phyloP scores from a whole-genome alignment of 2,329 filamentous ascomycete genomes.

The Cladophialophora carrionii region DNA sequence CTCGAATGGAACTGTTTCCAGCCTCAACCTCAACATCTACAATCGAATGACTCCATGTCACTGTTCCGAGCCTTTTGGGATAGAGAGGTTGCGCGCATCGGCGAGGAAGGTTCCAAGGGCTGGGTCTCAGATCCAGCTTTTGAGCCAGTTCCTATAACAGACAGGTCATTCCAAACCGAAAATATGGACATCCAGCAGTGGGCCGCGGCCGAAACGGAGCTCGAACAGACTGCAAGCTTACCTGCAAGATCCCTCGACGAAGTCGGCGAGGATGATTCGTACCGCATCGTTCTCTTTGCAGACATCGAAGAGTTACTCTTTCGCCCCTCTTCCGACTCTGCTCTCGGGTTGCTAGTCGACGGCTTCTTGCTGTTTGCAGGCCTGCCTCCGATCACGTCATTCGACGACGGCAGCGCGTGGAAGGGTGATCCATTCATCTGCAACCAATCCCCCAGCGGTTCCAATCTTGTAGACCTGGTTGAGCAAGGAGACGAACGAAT shows the following conservation, averaged over 20 bases:
- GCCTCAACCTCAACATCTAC: conserved; percentile 45
- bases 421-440: conserved; percentile 61
- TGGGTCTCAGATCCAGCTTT: conserved; percentile 57
- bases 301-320: conserved; percentile 70
- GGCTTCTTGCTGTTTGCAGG: conserved; percentile 71
- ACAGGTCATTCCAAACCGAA: conserved; percentile 44
- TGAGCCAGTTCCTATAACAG: conserved; percentile 18
- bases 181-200: conserved; percentile 27
- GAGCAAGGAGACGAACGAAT: not conserved
- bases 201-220: conserved; percentile 35
- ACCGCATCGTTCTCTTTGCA: conserved; percentile 75
- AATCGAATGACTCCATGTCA: conserved; percentile 34
- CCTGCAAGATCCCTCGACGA: conserved; percentile 78
- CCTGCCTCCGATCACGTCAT: conserved; percentile 62
- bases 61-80: conserved; percentile 81
- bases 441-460: conserved; percentile 65
- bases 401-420: conserved; percentile 42
- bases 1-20: conserved; percentile 72
- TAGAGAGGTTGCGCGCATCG: conserved; percentile 75
- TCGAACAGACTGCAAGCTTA: conserved; percentile 43
- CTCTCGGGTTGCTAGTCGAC: conserved; percentile 62
- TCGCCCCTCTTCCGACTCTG: conserved; percentile 38
- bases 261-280: conserved; percentile 76
- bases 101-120: conserved; percentile 70
- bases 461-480: not conserved